Base-by-base conservation (phyloP, 2,329 filamentous ascomycete species). In the Colletotrichum chlorophyti region DNA sequence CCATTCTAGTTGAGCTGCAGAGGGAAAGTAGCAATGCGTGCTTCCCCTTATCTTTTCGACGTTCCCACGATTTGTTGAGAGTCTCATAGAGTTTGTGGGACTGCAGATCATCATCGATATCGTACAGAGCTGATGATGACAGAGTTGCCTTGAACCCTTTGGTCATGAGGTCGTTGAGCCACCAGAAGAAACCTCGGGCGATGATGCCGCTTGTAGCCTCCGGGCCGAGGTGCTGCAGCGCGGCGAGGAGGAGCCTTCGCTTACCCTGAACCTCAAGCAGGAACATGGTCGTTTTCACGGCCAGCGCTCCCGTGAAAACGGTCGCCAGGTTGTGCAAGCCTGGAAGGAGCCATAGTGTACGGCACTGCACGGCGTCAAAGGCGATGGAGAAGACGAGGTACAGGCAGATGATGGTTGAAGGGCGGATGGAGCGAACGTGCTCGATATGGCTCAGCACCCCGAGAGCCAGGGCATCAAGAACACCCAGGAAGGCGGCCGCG, bases 391-490 rank as follows among this genome's bases (percentile, higher is more conserved):
- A 53, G n/a, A 70, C 64, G 0, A 73, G 59, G 40, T 72, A 72
- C 0, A 62, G 55, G 0, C 68, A 66, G 2, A 73, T 63, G 1
- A 71, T 60, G 24, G 71, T 69, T 1, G 71, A 72, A 0, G 71
- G 71, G 0, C 71, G 64, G 11, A 73, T 64, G 1, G 71, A 71
- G 40, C 72, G 72, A 31, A 72, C 63, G 15, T 73, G 71, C 9
- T 73, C 70, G 6, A 65, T 47, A 8, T 73, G 68, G 10, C 66
- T 65, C 3, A 73, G 29, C 0, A 69, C 23, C n/a, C 68, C 61
- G 10, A 72, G 69, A 8, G 60, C 63, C 29, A 65, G 63, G 1
- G 70, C 63, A 15, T 67, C 63, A 3, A 70, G 15, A 31, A 73
- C 64, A 29, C 66, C 67, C 6, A 73, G 53, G 12, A 67, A 47